Percentiles rank a stretch among this genome's conserved stretches.
Conservation (phyloP, 1,284 basidiomycete genomes). For the Malassezia sympodialis region DNA sequence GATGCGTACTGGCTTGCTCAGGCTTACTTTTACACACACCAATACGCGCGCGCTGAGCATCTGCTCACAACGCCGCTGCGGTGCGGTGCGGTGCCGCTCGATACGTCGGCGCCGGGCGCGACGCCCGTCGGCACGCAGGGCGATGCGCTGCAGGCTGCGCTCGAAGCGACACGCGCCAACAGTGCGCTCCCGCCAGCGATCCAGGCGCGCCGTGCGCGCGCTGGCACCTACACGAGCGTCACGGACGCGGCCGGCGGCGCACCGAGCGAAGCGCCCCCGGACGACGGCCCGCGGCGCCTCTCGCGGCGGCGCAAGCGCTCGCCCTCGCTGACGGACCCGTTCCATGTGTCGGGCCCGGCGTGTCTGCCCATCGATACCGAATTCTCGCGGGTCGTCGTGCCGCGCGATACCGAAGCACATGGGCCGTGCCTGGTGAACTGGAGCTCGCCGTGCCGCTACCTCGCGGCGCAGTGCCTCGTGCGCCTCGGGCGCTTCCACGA, state of each 20-base stretch:
- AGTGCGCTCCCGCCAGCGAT: constrained; percentile 27
- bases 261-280: not conserved
- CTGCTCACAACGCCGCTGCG: constrained; percentile 71
- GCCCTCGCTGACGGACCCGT: constrained; percentile 5
- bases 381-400: constrained; percentile 18
- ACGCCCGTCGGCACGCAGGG: constrained; percentile 14
- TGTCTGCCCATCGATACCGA: constrained; percentile 10
- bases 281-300: not conserved
- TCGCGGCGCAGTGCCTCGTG: constrained; percentile 82
- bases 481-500: constrained; percentile 85
- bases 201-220: constrained; percentile 15
- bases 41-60: constrained; percentile 85
- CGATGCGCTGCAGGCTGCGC: constrained; percentile 26
- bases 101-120: not conserved
- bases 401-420: not conserved
- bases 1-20: constrained; percentile 99
- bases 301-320: constrained; percentile 12
- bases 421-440: constrained; percentile 36
- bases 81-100: constrained; percentile 20
- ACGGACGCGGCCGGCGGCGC: not conserved
- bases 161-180: constrained; percentile 24
- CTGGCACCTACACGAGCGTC: not conserved
- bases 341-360: not conserved
- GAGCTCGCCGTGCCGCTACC: constrained; percentile 36
- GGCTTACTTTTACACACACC: constrained; percentile 86